A percentile compares a stretch with the other conserved stretches of the same genome.
These are phyloP conservation scores for Aspergillus sp. DNA, from an alignment of 2,329 filamentous ascomycete genomes.

Conservation along the genomic window DNA sequence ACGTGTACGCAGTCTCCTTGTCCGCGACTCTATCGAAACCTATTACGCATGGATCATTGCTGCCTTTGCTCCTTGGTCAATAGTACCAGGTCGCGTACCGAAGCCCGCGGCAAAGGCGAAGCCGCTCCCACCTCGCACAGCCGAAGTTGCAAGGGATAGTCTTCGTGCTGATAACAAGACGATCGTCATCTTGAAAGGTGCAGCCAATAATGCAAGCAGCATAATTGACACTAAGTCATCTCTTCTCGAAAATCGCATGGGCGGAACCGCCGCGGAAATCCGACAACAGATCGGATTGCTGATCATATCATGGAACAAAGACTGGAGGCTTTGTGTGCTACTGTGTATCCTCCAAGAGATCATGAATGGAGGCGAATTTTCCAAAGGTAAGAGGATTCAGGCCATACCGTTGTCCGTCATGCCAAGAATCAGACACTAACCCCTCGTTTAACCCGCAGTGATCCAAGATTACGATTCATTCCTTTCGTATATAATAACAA, in stretches of 20 bases:
- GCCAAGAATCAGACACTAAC: too few relatives aligned
- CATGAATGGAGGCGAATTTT: conserved; percentile 26
- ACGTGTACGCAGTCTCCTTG: conserved; percentile 44
- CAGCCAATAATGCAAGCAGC: conserved; percentile 57
- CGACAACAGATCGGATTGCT: conserved; percentile 32
- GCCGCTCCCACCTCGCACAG: conserved; percentile 54
- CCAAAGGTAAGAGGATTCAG: conserved; percentile 20
- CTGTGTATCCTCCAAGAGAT: conserved; percentile 36
- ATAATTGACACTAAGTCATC: conserved; percentile 58
- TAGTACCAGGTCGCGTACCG: conserved; percentile 35
- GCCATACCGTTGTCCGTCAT: background rate
- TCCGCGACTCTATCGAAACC: conserved; percentile 59
- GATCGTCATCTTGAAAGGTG: conserved; percentile 61
- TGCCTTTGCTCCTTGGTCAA: conserved; percentile 69
- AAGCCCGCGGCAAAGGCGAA: conserved; percentile 43
- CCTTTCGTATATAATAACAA: conserved; percentile 46
- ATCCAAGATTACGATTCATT: conserved; percentile 51
- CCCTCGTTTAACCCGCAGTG: conserved; percentile 24
- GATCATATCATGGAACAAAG: conserved; percentile 31
- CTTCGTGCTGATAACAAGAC: conserved; percentile 76
- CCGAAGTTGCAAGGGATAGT: conserved; percentile 67
- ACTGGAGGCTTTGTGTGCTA: conserved; percentile 37
- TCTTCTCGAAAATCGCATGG: conserved; percentile 20
- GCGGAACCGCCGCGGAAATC: conserved; percentile 26
- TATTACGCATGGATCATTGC: conserved; percentile 74